Percentiles rank a stretch among this genome's conserved stretches.
phyloP scores from a whole-genome alignment of 2,329 filamentous ascomycete genomes.

The Colletotrichum sp. region DNA sequence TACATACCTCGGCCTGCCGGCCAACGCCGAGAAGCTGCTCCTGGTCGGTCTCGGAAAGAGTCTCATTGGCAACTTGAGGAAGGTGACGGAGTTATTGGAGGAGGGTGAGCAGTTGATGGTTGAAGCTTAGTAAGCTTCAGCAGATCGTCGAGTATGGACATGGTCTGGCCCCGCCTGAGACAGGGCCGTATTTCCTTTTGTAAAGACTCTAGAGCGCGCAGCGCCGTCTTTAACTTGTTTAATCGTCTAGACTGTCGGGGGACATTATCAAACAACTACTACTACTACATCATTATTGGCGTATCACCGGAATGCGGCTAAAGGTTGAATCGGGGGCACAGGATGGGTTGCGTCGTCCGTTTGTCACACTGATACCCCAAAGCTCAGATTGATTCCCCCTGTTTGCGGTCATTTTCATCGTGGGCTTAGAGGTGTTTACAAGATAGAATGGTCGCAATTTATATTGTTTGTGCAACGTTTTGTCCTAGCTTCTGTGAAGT shows the following conservation, averaged over 20 bases:
- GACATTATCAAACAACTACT: background rate
- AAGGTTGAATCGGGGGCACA: background rate
- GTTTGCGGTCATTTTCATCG: background rate
- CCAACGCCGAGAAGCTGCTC: slow-evolving; percentile 94
- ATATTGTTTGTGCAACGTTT: too few relatives aligned
- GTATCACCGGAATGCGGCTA: background rate
- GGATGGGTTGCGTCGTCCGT: background rate
- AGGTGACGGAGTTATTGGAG: slow-evolving; percentile 86
- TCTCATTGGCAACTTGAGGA: slow-evolving; percentile 83
- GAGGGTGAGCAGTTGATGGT: slow-evolving; percentile 91
- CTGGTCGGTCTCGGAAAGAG: slow-evolving; percentile 86
- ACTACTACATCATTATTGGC: background rate
- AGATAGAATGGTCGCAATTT: background rate
- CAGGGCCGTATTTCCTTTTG: background rate
- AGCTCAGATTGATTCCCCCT: background rate
- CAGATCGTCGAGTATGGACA: background rate
- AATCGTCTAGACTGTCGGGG: background rate
- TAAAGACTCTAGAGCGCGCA: background rate
- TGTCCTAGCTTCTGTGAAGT: too few relatives aligned
- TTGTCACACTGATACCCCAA: background rate
- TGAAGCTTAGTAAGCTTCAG: slow-evolving; percentile 48
- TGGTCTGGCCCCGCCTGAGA: background rate
- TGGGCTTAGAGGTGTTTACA: background rate
- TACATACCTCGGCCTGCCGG: slow-evolving; percentile 90
- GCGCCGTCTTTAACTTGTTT: background rate